phyloP scores from a whole-genome alignment of 257 asterid species.

The Asclepias syriaca region DNA sequence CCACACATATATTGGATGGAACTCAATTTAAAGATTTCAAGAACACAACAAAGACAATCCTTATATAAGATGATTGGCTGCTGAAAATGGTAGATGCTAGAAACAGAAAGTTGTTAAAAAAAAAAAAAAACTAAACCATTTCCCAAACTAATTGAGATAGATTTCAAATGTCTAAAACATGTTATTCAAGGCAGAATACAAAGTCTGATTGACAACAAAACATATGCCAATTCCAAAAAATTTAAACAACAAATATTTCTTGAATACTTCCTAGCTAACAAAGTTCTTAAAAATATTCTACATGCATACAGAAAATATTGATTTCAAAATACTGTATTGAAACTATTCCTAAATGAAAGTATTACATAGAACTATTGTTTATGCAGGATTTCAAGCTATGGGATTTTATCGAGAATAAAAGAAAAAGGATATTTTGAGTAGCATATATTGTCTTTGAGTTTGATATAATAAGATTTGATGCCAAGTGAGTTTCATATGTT shows the following conservation, averaged over 20 bases:
- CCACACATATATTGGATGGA: neutral
- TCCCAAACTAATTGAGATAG: neutral
- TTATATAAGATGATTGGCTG: neutral
- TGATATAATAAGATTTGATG: neutral
- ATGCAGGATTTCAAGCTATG: neutral
- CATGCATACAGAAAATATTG: neutral
- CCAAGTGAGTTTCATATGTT: neutral
- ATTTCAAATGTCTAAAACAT: neutral
- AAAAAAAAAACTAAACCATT: neutral
- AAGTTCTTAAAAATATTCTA: neutral
- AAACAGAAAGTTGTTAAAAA: neutral
- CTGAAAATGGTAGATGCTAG: neutral
- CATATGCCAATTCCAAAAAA: neutral
- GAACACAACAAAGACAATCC: neutral
- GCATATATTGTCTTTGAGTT: neutral
- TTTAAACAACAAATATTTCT: neutral
- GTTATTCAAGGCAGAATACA: neutral
- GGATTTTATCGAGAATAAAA: neutral
- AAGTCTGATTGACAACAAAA: neutral
- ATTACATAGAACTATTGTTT: neutral
- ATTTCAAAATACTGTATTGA: neutral
- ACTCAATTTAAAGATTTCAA: neutral
- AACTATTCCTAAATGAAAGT: neutral
- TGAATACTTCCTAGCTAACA: neutral
- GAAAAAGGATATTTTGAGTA: too few species aligned